phyloP scores from a whole-genome alignment of 2,329 filamentous ascomycete genomes.

The Alternaria sp. region DNA sequence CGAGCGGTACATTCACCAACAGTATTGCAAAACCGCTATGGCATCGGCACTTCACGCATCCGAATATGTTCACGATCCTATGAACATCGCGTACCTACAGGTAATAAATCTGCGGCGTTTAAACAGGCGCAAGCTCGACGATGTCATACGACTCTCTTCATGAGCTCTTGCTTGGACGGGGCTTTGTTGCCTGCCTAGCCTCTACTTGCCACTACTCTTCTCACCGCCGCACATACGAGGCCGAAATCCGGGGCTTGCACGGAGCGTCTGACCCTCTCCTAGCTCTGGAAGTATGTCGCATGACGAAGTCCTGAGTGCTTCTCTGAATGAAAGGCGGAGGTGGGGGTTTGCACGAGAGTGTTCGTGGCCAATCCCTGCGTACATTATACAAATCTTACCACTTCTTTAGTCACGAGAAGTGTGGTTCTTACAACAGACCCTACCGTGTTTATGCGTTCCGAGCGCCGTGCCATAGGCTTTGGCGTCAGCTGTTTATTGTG shows the following conservation, averaged over 20 bases:
- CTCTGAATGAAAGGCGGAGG: not conserved
- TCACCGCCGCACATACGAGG: not conserved
- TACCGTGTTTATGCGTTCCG: not conserved
- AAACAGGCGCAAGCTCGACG: not conserved
- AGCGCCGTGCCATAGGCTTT: not conserved
- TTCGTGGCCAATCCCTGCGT: not conserved
- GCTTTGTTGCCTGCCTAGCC: slow-evolving; percentile 3
- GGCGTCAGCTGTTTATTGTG: not conserved
- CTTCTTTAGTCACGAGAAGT: slow-evolving; percentile 2
- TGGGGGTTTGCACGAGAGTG: not conserved
- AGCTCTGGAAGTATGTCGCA: not conserved
- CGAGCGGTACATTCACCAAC: not conserved
- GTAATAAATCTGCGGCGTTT: not conserved
- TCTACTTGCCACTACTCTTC: not conserved
- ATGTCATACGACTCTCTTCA: slow-evolving; percentile 13
- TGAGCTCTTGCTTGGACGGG: not conserved
- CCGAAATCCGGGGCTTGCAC: not conserved
- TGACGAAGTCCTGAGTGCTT: not conserved
- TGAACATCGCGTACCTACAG: not conserved
- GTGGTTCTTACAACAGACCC: not conserved
- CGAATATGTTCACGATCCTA: not conserved
- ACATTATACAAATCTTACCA: slow-evolving; percentile 1
- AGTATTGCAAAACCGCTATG: not conserved
- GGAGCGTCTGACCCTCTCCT: not conserved
- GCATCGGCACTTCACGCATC: not conserved